Evolutionary conservation across 2,329 filamentous ascomycete genomes (phyloP).

Genomic region (Capronia epimyces): DNA sequence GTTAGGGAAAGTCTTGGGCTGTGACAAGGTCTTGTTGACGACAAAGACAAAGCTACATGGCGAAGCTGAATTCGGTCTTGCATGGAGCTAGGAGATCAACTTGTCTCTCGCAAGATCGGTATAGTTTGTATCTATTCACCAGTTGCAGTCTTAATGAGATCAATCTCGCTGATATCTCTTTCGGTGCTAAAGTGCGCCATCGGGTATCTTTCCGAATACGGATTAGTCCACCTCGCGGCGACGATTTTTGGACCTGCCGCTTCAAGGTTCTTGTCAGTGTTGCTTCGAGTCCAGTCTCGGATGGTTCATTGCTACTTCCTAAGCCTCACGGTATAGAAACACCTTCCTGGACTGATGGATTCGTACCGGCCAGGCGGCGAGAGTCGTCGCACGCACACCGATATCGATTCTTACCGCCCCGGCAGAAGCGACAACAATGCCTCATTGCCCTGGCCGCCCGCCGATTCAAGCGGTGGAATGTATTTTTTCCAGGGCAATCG

Average conservation of each 20-base stretch:
- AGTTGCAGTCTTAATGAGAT: background rate
- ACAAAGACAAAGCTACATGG: too few species aligned
- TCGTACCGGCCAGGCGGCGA: conserved; percentile 10
- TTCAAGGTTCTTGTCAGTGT: background rate
- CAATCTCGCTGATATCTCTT: background rate
- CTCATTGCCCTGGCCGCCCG: conserved; percentile 6
- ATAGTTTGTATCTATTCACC: too few species aligned
- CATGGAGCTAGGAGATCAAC: too few species aligned
- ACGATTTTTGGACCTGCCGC: background rate
- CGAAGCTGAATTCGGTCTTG: too few species aligned
- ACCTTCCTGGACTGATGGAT: conserved; percentile 1
- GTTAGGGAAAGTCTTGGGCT: background rate
- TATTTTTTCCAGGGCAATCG: conserved; percentile 21
- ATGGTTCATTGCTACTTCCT: background rate
- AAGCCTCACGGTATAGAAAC: background rate
- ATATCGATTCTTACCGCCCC: conserved; percentile 15
- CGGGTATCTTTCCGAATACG: background rate
- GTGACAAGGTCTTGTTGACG: background rate
- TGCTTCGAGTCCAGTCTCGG: background rate
- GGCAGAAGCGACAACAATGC: conserved; percentile 2
- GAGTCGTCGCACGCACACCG: background rate
- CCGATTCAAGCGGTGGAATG: conserved; percentile 9
- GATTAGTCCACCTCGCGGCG: background rate
- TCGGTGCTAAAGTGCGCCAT: too few species aligned
- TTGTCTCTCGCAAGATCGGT: too few species aligned